These are phyloP conservation scores for Globisporangium spinosum DNA, from an alignment of 352 stramenopile genomes.

Conservation along the genomic window DNA sequence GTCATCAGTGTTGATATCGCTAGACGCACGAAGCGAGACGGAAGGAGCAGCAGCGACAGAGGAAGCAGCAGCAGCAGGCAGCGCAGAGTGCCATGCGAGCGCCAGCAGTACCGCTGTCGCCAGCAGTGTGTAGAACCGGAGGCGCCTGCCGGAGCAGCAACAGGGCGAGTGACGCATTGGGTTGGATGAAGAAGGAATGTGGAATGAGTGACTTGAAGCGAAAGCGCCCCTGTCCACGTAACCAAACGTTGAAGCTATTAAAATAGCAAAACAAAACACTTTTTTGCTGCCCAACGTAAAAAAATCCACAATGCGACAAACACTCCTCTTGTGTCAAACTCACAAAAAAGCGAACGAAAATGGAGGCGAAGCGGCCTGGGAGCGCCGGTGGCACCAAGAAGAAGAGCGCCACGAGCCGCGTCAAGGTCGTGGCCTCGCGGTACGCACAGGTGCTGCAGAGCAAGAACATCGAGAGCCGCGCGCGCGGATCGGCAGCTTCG, in stretches of 20 bases:
- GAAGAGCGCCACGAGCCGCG: slow-evolving; percentile 10
- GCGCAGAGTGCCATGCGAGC: neutral
- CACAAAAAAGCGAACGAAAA: neutral
- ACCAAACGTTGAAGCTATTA: neutral
- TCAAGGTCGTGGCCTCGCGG: slow-evolving; percentile 56
- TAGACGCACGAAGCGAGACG: neutral
- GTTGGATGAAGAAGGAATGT: neutral
- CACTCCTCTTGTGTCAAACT: neutral
- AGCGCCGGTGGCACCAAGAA: slow-evolving; percentile 13
- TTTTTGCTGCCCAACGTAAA: neutral
- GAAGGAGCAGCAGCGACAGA: neutral
- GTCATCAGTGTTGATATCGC: neutral
- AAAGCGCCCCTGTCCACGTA: neutral
- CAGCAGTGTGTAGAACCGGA: neutral
- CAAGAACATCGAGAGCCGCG: slow-evolving; percentile 31
- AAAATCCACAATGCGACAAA: neutral
- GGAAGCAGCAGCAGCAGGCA: neutral
- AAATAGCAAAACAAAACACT: neutral
- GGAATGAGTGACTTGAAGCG: neutral
- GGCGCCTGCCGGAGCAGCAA: neutral
- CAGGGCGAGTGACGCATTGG: neutral
- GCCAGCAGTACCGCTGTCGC: neutral
- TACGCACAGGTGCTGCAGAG: slow-evolving; percentile 53
- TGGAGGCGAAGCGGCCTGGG: slow-evolving; percentile 8
- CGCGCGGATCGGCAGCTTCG: neutral